Evolutionary conservation across 2,329 filamentous ascomycete species (phyloP).

Genomic region (Myriosclerotinia duriaeana): DNA sequence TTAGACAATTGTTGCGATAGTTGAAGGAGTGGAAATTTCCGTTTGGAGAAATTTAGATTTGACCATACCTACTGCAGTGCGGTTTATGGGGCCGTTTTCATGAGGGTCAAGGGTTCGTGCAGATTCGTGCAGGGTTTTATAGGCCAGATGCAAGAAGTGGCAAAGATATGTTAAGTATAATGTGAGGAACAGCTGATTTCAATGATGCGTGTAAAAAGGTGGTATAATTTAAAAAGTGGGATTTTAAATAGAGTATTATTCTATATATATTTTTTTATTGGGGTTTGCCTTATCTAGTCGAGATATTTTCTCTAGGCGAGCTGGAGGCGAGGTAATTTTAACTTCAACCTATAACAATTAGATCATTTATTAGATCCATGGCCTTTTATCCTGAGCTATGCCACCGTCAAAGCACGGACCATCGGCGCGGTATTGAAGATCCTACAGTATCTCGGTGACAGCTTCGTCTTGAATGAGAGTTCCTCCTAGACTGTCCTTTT

Average conservation of each 20-base stretch:
- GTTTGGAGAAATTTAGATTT: constrained; percentile 15
- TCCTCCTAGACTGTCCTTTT: neutral
- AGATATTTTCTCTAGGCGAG: neutral
- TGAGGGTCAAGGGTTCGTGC: neutral
- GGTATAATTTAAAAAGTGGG: constrained; percentile 4
- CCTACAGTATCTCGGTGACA: too few species aligned
- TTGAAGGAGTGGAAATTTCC: neutral
- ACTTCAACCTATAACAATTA: neutral
- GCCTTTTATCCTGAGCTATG: neutral
- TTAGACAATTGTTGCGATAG: constrained; percentile 4
- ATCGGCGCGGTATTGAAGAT: too few species aligned
- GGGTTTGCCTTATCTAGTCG: neutral
- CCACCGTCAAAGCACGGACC: neutral
- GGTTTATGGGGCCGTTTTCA: constrained; percentile 9
- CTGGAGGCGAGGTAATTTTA: neutral
- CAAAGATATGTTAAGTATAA: neutral
- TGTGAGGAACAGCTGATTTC: constrained; percentile 9
- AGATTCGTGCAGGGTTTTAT: neutral
- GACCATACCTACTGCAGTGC: neutral
- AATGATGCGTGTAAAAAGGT: neutral
- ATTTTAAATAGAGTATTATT: neutral
- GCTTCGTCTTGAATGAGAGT: neutral
- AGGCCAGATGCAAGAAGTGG: constrained; percentile 2
- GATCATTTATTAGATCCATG: neutral
- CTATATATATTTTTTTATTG: neutral